Percentiles rank a stretch among this genome's conserved stretches.
phyloP scores from a whole-genome alignment of 2,329 filamentous ascomycete species.

The Fusarium brachygibbosum region DNA sequence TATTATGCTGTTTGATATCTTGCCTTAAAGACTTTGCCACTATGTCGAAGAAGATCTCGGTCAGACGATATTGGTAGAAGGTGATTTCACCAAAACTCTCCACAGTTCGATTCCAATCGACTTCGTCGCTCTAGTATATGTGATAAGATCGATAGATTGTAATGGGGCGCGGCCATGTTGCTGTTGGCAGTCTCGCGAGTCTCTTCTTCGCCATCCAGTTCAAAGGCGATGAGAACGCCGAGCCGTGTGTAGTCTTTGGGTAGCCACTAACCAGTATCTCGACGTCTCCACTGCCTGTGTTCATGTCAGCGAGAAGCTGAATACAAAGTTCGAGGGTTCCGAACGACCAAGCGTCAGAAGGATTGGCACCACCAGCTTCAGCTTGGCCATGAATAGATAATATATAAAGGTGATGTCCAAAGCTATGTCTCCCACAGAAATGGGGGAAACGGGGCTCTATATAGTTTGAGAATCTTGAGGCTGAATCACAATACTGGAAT shows the following conservation, averaged over 20 bases:
- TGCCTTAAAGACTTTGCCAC: not conserved
- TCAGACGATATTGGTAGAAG: not conserved
- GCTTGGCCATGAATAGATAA: not conserved
- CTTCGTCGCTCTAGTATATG: not conserved
- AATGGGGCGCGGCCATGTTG: not conserved
- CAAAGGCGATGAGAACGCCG: conserved; percentile 4
- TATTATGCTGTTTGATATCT: too few relatives aligned
- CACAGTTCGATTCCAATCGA: not conserved
- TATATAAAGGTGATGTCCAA: not conserved
- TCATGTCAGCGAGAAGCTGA: not conserved
- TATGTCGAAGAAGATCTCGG: not conserved
- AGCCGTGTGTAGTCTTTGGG: too few relatives aligned
- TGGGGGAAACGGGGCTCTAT: not conserved
- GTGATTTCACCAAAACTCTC: not conserved
- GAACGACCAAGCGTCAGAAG: too few relatives aligned
- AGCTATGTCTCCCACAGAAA: rapidly evolving
- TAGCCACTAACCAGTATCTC: conserved; percentile 53
- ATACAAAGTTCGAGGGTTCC: too few relatives aligned
- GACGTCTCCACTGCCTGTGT: not conserved
- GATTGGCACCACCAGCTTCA: not conserved
- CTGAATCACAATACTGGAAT: not conserved
- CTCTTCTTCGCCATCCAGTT: conserved; percentile 7
- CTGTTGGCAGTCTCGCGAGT: not conserved
- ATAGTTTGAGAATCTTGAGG: not conserved
- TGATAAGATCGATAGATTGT: not conserved